Conservation (phyloP, 345 rosid genomes). For the Camelina laxa region DNA sequence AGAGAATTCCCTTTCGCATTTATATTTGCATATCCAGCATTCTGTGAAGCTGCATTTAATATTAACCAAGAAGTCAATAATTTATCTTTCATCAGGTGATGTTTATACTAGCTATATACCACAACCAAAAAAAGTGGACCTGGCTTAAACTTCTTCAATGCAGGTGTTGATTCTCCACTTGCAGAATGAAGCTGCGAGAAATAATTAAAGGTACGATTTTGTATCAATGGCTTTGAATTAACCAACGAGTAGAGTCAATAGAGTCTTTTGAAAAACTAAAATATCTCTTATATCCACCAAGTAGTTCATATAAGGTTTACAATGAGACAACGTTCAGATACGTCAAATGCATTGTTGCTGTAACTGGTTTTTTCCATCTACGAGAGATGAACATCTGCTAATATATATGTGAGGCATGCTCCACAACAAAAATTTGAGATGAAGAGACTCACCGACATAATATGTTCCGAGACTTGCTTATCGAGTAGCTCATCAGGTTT, state of each 20-base stretch:
- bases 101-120: slow-evolving; percentile 31
- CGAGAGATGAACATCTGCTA: background rate
- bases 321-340: slow-evolving; percentile 5
- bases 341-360: slow-evolving; percentile 6
- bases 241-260: slow-evolving; percentile 2
- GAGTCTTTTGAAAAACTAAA: slow-evolving; percentile 3
- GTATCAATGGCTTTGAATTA: slow-evolving; percentile 14
- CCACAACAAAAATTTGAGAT: slow-evolving; percentile 28
- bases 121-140: slow-evolving; percentile 48
- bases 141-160: slow-evolving; percentile 56
- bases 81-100: background rate
- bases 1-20: slow-evolving; percentile 61
- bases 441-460: slow-evolving; percentile 82
- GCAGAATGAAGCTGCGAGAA: slow-evolving; percentile 85
- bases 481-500: slow-evolving; percentile 93
- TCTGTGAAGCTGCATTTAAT: slow-evolving; percentile 52
- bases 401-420: slow-evolving; percentile 28
- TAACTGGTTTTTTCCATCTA: slow-evolving; percentile 12
- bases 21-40: slow-evolving; percentile 47
- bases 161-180: slow-evolving; percentile 56
- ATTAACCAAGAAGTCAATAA: slow-evolving; percentile 31
- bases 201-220: background rate
- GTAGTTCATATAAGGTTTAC: slow-evolving; percentile 20
- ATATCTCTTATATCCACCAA: background rate
- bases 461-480: slow-evolving; percentile 91